phyloP scores from a whole-genome alignment of 2,329 filamentous ascomycete species.

The Epichloe uncinata region DNA sequence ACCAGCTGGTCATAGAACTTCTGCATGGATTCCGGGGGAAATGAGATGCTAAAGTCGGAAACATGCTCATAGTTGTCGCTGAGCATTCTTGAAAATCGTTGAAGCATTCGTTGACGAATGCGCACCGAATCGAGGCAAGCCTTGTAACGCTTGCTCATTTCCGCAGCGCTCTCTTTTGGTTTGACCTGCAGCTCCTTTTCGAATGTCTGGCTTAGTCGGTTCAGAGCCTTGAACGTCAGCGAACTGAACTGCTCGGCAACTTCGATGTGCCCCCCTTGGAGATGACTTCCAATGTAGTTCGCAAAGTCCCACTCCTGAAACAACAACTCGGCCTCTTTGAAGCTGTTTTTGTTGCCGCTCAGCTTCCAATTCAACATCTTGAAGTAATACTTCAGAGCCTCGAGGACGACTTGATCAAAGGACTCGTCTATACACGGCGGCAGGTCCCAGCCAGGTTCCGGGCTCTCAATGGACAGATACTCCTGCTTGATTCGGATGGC shows the following conservation, averaged over 20 bases:
- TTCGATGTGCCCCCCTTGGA: constrained; percentile 90
- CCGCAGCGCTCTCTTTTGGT: constrained; percentile 66
- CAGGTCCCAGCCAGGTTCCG: constrained; percentile 86
- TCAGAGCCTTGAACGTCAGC: constrained; percentile 83
- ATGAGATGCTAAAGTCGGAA: constrained; percentile 82
- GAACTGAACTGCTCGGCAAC: constrained; percentile 96
- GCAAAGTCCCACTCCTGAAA: constrained; percentile 98
- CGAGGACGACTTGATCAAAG: constrained; percentile 82
- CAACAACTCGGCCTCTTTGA: constrained; percentile 94
- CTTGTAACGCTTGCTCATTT: constrained; percentile 97
- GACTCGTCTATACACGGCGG: constrained; percentile 94
- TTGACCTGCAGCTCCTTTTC: constrained; percentile 79
- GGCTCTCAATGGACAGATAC: constrained; percentile 69
- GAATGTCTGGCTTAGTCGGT: constrained; percentile 78
- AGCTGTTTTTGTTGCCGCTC: constrained; percentile 94
- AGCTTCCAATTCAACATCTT: constrained; percentile 98
- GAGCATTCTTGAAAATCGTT: constrained; percentile 83
- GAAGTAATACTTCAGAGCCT: constrained; percentile 95
- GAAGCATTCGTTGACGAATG: constrained; percentile 89
- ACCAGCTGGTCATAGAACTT: constrained; percentile 72
- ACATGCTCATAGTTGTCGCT: constrained; percentile 93
- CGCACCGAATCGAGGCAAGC: constrained; percentile 89
- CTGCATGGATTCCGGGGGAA: constrained; percentile 52
- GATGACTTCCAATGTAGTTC: constrained; percentile 78
- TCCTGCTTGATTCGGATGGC: constrained; percentile 87